These are phyloP conservation scores for Globisporangium orthogonon DNA, from an alignment of 352 stramenopile species.

Conservation along the genomic window DNA sequence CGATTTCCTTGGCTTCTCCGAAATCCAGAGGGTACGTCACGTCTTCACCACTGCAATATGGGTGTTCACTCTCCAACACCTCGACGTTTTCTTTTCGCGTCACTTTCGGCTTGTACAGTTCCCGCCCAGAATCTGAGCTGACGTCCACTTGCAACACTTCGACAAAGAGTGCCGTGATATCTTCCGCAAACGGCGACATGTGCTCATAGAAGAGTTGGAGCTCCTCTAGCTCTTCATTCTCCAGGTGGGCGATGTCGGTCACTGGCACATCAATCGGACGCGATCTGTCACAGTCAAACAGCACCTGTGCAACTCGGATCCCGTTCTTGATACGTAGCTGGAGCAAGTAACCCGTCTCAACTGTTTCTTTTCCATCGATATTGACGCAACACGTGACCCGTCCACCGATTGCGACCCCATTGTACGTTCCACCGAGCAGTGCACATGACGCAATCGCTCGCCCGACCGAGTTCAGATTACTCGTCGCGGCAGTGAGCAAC, in stretches of 20 bases:
- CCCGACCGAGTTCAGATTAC: slow-evolving; percentile 9
- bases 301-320: slow-evolving; percentile 36
- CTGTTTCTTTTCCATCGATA: slow-evolving; percentile 65
- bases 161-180: slow-evolving; percentile 24
- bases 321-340: slow-evolving; percentile 38
- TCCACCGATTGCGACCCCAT: slow-evolving; percentile 38
- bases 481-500: neutral
- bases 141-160: slow-evolving; percentile 19
- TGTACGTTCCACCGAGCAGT: slow-evolving; percentile 51
- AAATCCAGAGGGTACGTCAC: slow-evolving; percentile 62
- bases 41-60: slow-evolving; percentile 56
- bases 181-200: slow-evolving; percentile 22
- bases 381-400: slow-evolving; percentile 70
- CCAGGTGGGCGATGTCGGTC: slow-evolving; percentile 35
- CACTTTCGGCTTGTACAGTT: slow-evolving; percentile 35
- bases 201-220: slow-evolving; percentile 31
- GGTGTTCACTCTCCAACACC: slow-evolving; percentile 73
- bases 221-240: slow-evolving; percentile 29
- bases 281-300: slow-evolving; percentile 60
- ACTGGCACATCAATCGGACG: slow-evolving; percentile 51
- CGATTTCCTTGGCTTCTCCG: slow-evolving; percentile 54
- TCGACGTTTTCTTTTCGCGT: slow-evolving; percentile 66
- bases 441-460: slow-evolving; percentile 32
- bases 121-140: neutral
- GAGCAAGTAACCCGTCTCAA: slow-evolving; percentile 63